Base-by-base conservation (phyloP, 169 alveolate genomes). In the Cryptosporidium sp. region DNA sequence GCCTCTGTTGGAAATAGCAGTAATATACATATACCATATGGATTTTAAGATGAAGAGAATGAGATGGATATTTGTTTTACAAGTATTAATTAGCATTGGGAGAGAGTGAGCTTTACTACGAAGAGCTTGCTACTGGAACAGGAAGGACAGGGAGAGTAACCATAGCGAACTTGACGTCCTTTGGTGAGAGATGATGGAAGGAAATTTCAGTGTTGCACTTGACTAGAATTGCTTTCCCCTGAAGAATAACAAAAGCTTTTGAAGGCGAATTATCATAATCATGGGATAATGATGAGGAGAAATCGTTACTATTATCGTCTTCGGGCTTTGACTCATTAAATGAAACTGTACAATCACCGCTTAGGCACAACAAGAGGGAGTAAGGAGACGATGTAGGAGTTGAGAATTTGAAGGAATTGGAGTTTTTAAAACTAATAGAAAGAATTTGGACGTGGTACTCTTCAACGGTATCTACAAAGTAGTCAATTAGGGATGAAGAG, bases 1-100 rank as follows among this genome's bases (percentile, higher is more conserved):
- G 0, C 3, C 21, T 16, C 31, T 35, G 23, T 14, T 29, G 68
- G 67, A 4, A 41, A 26, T 14, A 43, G 7, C 16, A 70, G 37
- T 43, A 70, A 70, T 8, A 29, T 70, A n/a, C 84, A 70, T 10
- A 29, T 70, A 45, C 84, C 84, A 16, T 26, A 45, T 70, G 84
- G 84, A 18, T 50, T 70, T 48, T 70, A 50, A 12, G 12, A n/a
- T 12, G 7, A 55, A 16, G 9, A 9, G 39, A 10, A 37, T 7
- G 67, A 55, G 51, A 43, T 1, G 21, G 21, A 14, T 14, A 48
- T 48, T 48, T 48, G 6, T 48, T 21, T 6, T 48, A 18, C 6
- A 48, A 45, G 55, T 3, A 45, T 45, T 45, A 45, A 45, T 14
- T 14, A 45, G 2, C 5, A 9, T 41, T 41, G 3, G 48, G 1